A percentile compares a stretch with the other conserved stretches of the same genome.
Evolutionary conservation across 352 stramenopile genomes (phyloP).

Genomic region (Phytopythium boreale): DNA sequence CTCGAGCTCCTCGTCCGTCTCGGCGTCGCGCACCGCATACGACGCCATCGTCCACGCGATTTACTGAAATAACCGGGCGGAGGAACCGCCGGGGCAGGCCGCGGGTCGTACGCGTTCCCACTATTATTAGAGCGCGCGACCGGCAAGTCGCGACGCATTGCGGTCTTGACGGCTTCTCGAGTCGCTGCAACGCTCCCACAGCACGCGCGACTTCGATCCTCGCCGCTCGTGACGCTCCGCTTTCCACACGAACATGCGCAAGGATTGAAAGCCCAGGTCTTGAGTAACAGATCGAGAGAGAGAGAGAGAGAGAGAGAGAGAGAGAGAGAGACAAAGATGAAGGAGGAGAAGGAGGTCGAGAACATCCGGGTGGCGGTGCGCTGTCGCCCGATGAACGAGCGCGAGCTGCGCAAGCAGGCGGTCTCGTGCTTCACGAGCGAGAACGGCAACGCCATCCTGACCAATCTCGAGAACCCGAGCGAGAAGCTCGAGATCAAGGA

Average conservation of each 20-base stretch:
- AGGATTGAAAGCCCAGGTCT: neutral
- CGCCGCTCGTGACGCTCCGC: neutral
- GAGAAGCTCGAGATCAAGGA: slow-evolving; percentile 93
- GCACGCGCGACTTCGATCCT: neutral
- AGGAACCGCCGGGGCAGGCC: too few relatives aligned
- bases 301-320: too few relatives aligned
- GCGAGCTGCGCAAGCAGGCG: slow-evolving; percentile 77
- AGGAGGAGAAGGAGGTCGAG: slow-evolving; percentile 79
- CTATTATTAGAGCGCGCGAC: neutral
- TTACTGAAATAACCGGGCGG: neutral
- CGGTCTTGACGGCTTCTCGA: neutral
- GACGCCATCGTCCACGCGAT: slow-evolving; percentile 3
- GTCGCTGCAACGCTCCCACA: neutral
- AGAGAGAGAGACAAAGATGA: slow-evolving; percentile 50
- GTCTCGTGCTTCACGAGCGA: slow-evolving; percentile 68
- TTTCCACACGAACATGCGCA: slow-evolving; percentile 2
- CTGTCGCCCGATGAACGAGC: slow-evolving; percentile 89
- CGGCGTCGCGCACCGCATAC: slow-evolving; percentile 50
- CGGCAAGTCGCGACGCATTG: neutral
- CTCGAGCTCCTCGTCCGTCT: slow-evolving; percentile 58
- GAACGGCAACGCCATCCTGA: slow-evolving; percentile 73
- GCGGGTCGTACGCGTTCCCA: neutral
- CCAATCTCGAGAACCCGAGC: slow-evolving; percentile 75
- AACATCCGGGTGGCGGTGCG: slow-evolving; percentile 92
- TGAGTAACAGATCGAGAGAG: neutral